These are phyloP conservation scores for Sporothrix sp. DNA, from an alignment of 2,329 filamentous ascomycete species.

Conservation along the genomic window DNA sequence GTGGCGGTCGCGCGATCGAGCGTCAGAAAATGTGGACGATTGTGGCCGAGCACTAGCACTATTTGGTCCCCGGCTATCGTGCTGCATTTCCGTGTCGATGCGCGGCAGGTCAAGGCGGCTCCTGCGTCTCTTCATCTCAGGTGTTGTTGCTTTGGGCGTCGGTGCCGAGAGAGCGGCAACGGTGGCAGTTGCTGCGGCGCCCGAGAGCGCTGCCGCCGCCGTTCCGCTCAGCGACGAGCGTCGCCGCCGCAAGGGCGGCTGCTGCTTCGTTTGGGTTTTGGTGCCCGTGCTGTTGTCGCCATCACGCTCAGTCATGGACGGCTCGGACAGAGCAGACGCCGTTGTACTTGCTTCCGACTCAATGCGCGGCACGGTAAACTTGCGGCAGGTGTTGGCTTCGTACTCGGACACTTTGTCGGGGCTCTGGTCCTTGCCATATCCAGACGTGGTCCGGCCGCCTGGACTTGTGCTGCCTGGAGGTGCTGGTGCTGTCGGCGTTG, in stretches of 20 bases:
- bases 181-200: conserved; percentile 3
- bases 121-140: conserved; percentile 23
- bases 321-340: conserved; percentile 1
- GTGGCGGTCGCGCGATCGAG: conserved; percentile 22
- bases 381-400: conserved; percentile 34
- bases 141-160: not conserved
- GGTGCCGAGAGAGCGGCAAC: not conserved
- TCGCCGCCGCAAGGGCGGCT: not conserved
- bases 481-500: not conserved
- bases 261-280: too few species aligned
- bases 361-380: conserved; percentile 23
- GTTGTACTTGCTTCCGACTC: conserved; percentile 19
- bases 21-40: conserved; percentile 26
- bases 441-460: not conserved
- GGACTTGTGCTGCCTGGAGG: not conserved
- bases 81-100: conserved; percentile 34
- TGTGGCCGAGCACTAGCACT: conserved; percentile 22
- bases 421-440: not conserved
- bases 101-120: conserved; percentile 35
- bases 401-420: conserved; percentile 21
- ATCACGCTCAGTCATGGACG: not conserved
- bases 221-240: not conserved
- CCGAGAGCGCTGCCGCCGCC: not conserved
- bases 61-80: conserved; percentile 17
- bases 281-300: too few species aligned